Base-by-base conservation (phyloP, 1,284 basidiomycete species). In the Cutaneotrichosporon dermatis region DNA sequence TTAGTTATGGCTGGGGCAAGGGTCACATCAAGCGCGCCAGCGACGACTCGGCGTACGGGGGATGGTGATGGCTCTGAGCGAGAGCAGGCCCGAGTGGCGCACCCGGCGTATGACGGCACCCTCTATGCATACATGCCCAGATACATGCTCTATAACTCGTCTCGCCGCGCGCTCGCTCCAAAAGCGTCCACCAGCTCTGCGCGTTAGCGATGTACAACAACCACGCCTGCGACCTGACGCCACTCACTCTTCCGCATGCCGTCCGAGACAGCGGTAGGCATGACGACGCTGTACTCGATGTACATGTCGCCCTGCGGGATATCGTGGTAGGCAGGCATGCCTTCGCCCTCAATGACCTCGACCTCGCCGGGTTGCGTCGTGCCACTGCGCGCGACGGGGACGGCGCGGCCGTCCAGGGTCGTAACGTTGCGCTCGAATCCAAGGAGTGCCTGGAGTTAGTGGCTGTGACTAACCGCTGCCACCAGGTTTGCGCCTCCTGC, bases 321-420 rank as follows among this genome's bases (percentile, higher is more conserved):
- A 56, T 76, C 75, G 61, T 84, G 83, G 68, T 84, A 88, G 34
- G 86, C 72, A 3, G 92, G 91, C 91, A 95, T 91, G 2, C 93
- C 93, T 74, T 97, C 90, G 41, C 84, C 90, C 65, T 87, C 83
- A 52, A 97, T 83, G 10, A 83, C 85, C 74, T 96, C 88, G 6
- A 96, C 90, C 73, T 88, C 90, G 85, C 89, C 89, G 65, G 94
- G 94, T 73, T 98, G 93, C 43, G 94, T 96, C 1, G 94, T 89
- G 11, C 86, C 88, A 40, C 81, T 80, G 57, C 91, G 83, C 44
- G 82, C 80, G 16, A 98, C 78, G 50, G 82, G 81, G 48, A 97
- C 84, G n/a, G 82, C 79, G 70, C 89, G 88, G 2, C 91, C 93
- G 72, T 96, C 93, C 58, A 98, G 82, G 76, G 93, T 92, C 4